Conservation (phyloP, 495 filamentous ascomycete species). For the Talaromyces ruber region DNA sequence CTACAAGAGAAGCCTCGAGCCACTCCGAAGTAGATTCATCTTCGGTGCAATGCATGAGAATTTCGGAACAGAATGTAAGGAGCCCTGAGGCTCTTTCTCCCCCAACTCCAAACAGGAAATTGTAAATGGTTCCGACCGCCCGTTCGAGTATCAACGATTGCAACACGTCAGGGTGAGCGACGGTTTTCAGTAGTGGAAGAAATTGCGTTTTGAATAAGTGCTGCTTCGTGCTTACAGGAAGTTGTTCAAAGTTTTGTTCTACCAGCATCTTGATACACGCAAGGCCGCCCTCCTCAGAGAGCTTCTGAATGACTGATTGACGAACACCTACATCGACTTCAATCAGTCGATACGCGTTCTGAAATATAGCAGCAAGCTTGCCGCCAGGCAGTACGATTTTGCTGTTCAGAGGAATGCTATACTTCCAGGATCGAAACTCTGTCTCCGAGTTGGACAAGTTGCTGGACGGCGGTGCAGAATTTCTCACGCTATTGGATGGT, state of each 20-base stretch:
- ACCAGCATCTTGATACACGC: constrained; percentile 18
- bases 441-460: constrained; percentile 5
- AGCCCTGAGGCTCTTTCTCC: constrained; percentile 37
- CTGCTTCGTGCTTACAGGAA: constrained; percentile 13
- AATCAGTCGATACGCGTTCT: constrained; percentile 15
- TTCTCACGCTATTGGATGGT: background rate
- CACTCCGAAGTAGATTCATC: constrained; percentile 2
- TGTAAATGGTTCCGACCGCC: constrained; percentile 48
- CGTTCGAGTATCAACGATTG: constrained; percentile 45
- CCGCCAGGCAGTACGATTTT: background rate
- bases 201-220: constrained; percentile 25
- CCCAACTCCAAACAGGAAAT: constrained; percentile 42
- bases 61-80: constrained; percentile 19
- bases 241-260: constrained; percentile 12
- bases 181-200: constrained; percentile 42
- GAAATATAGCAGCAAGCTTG: constrained; percentile 11
- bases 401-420: constrained; percentile 5
- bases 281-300: constrained; percentile 20
- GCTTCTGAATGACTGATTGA: constrained; percentile 20
- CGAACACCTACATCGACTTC: constrained; percentile 12
- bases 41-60: constrained; percentile 3
- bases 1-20: constrained; percentile 7
- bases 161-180: constrained; percentile 43
- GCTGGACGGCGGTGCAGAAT: background rate
- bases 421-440: constrained; percentile 10